Base-by-base conservation (phyloP, 2,329 filamentous ascomycete genomes). In the Aspergillus sp. region DNA sequence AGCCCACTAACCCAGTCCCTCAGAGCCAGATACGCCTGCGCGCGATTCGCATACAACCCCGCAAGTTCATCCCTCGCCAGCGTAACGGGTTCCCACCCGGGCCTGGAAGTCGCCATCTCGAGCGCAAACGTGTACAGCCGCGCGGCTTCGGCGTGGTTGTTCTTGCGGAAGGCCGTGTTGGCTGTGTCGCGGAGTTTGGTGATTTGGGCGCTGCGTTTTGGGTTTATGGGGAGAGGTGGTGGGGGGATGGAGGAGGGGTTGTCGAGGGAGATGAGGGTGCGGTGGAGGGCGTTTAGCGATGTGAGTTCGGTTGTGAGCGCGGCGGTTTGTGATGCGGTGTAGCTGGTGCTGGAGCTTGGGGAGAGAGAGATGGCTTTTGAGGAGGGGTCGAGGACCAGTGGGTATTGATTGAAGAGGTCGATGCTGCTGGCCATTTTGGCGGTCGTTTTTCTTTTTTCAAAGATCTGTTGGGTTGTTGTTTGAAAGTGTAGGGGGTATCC, bases 131-230 rank as follows among this genome's bases (percentile, higher is more conserved):
- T 86, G 82, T 98, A 97, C 69, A 93, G 85, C 69, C 88, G 89
- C 68, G 92, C 83, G 4, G 94, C 94, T 58, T 96, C 92, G 59
- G 78, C 79, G 80, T 90, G 87, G 68, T 87, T 85, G 70, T 85
- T 85, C 79, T 94, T 93, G 78, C 92, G 90, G 83, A 91, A 94
- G 69, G 91, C 87, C 61, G 81, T 81, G 82, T 97, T 97, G 71
- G 92, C 94, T 60, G 85, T 86, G 76, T 98, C 95, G 75, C 93
- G 91, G 68, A 98, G 88, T 81, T 98, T 98, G 79, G 84, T 87
- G 78, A 99, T 91, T 74, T 93, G 88, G 41, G 91, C 92, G 67
- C 86, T 89, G 73, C 94, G 92, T 81, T 97, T 97, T 55, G 92
- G 93, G 83, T 97, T 96, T 64, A 97, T 89, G 62, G 93, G 93